A percentile compares a stretch with the other conserved stretches of the same genome.
Conservation (phyloP, 495 filamentous ascomycete genomes). For the Astrothelium macrocarpum region DNA sequence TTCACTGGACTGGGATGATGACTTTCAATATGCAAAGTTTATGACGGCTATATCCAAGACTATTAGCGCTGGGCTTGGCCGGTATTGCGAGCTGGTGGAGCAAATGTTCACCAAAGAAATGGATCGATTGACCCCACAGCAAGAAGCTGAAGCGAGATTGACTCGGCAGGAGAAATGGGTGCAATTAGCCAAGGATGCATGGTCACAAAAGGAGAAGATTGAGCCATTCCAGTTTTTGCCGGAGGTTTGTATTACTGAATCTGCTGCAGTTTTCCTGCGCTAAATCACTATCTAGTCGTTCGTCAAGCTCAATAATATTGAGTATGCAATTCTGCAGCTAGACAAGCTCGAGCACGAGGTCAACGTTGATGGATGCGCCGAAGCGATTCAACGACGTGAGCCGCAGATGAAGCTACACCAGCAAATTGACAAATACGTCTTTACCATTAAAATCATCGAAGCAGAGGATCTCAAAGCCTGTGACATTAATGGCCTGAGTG, state of each 20-base stretch:
- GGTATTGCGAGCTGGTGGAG: constrained; percentile 89
- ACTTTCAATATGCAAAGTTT: constrained; percentile 87
- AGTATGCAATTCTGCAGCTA: constrained; percentile 80
- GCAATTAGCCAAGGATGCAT: constrained; percentile 89
- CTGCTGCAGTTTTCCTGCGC: constrained; percentile 9
- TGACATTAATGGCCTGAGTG: constrained; percentile 86
- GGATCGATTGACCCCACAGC: constrained; percentile 80
- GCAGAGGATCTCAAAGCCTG: constrained; percentile 98
- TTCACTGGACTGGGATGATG: constrained; percentile 82
- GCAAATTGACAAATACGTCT: constrained; percentile 74
- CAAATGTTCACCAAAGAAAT: constrained; percentile 82
- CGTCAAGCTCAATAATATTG: constrained; percentile 95
- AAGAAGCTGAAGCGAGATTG: constrained; percentile 65
- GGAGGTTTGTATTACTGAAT: constrained; percentile 51
- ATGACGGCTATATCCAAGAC: constrained; percentile 92
- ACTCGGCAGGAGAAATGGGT: constrained; percentile 86
- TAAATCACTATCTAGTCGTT: constrained; percentile 49
- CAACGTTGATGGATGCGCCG: constrained; percentile 88
- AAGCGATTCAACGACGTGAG: constrained; percentile 58
- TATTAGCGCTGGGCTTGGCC: constrained; percentile 69
- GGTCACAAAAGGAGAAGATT: constrained; percentile 84
- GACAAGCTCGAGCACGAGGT: constrained; percentile 83
- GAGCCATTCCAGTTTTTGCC: constrained; percentile 97
- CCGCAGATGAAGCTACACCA: constrained; percentile 42
- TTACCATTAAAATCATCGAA: constrained; percentile 98